Percentiles rank a stretch among this genome's conserved stretches.
Evolutionary conservation across 2,329 filamentous ascomycete species (phyloP).

Genomic region (Claviceps africana): DNA sequence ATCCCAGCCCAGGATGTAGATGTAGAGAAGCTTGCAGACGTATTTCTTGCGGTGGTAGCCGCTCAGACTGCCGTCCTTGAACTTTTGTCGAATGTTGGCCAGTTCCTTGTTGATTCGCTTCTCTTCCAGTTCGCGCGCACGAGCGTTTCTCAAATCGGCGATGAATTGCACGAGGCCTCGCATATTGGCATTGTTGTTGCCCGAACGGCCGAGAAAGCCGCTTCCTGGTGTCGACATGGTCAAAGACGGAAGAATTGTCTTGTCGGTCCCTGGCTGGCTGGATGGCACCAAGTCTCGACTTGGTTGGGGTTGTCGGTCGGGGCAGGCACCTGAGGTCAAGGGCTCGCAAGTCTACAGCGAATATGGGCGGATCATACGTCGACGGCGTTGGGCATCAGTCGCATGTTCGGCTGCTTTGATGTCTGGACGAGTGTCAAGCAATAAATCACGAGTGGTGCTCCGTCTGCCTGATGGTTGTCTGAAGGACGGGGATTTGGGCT

Average conservation of each 20-base stretch:
- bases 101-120: conserved; percentile 99
- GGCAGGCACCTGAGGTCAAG: not conserved
- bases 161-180: conserved; percentile 94
- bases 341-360: not conserved
- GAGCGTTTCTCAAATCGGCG: conserved; percentile 85
- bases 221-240: conserved; percentile 42
- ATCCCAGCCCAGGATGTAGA: conserved; percentile 97
- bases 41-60: conserved; percentile 99
- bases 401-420: not conserved
- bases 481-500: not conserved
- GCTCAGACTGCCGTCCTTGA: conserved; percentile 85
- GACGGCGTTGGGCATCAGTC: not conserved
- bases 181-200: conserved; percentile 53
- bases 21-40: conserved; percentile 98
- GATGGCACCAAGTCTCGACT: not conserved
- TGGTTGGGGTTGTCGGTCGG: not conserved
- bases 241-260: conserved; percentile 13
- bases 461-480: not conserved
- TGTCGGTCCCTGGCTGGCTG: conserved; percentile 5
- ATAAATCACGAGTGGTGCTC: not conserved
- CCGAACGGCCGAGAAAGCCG: conserved; percentile 53
- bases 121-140: conserved; percentile 90
- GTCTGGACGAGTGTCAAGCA: not conserved
- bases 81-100: conserved; percentile 96
- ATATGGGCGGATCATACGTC: not conserved